Conservation (phyloP, 1,139 yeast genomes). For the Hemisphaericaspora subhashii region DNA sequence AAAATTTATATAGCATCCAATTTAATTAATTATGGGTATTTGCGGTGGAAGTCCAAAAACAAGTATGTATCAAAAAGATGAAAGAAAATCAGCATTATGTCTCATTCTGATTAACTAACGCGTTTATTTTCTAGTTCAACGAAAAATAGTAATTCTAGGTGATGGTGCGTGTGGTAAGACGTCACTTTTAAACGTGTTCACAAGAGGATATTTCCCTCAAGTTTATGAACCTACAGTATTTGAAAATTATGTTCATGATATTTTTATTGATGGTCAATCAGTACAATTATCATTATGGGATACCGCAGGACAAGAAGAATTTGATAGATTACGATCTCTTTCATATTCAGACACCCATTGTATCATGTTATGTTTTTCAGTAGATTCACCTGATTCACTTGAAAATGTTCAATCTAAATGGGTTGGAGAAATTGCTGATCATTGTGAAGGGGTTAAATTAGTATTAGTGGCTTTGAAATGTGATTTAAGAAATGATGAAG, state of each 20-base stretch:
- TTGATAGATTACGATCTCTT: constrained; percentile 90
- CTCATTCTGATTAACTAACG: no score
- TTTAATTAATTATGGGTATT: constrained; percentile 50
- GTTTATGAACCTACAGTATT: constrained; percentile 95
- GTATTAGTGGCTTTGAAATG: constrained; percentile 90
- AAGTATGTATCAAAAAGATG: constrained; percentile 39
- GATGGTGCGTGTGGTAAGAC: constrained; percentile 90
- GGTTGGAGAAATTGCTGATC: constrained; percentile 91
- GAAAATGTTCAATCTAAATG: constrained; percentile 94
- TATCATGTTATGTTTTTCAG: constrained; percentile 86
- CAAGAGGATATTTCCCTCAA: constrained; percentile 95
- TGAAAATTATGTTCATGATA: constrained; percentile 93
- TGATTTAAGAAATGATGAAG: constrained; percentile 78
- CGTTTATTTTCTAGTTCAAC: no score
- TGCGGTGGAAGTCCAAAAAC: constrained; percentile 72
- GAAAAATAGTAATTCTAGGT: constrained; percentile 82
- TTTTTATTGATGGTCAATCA: constrained; percentile 90
- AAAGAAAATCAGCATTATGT: no score
- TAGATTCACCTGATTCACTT: constrained; percentile 88
- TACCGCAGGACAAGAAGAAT: constrained; percentile 98
- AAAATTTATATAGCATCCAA: background rate
- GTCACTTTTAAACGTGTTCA: constrained; percentile 79
- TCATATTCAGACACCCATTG: constrained; percentile 94
- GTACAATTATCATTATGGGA: constrained; percentile 96
- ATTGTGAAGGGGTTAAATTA: constrained; percentile 94